Base-by-base conservation (phyloP, 495 filamentous ascomycete species). In the Trichoderma reesei region DNA sequence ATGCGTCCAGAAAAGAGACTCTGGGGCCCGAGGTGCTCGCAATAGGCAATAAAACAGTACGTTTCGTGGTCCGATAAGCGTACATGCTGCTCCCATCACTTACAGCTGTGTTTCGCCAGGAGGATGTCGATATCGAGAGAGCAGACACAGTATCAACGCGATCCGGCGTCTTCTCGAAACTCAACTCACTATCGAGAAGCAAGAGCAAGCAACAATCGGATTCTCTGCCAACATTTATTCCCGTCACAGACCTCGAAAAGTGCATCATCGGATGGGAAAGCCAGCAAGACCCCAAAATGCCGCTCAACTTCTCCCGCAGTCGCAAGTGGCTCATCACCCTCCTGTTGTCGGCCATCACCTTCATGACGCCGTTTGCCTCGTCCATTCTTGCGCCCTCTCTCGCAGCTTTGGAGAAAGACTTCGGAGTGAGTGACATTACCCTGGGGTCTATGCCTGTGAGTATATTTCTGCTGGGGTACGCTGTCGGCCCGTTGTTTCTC, bases 281-380 rank as follows among this genome's bases (percentile, higher is more conserved):
- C 9, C 80, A 82, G 63, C 80, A 88, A 60, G 89, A 92, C 67
- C 87, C 87, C 0, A 75, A 83, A 51, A 89, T 90, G 74, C 89
- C 89, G 5, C 79, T 85, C 69, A 92, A 93, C 72, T 90, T 87
- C 67, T 70, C 82, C 0, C 65, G 68, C 0, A 66, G 72, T 44
- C 78, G 80, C 61, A 95, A 95, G 75, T 92, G 88, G 86, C 65
- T 85, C 0, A 80, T 89, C 59, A 87, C 92, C 0, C 80, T 85
- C 65, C 75, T 86, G n/a, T 74, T 88, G 64, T 66, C 74, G 26
- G 60, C 63, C 65, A 83, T 84, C 65, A 86, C 84, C 8, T 79
- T 89, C 63, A 75, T 87, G 67, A 85, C 81, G 11, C 82, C 83
- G 1, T 78, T 89, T 41, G 85, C 85, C 0, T 86, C 86, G 1